Base-by-base conservation (phyloP, 345 rosid species). In the Dipteronia sinensis region DNA sequence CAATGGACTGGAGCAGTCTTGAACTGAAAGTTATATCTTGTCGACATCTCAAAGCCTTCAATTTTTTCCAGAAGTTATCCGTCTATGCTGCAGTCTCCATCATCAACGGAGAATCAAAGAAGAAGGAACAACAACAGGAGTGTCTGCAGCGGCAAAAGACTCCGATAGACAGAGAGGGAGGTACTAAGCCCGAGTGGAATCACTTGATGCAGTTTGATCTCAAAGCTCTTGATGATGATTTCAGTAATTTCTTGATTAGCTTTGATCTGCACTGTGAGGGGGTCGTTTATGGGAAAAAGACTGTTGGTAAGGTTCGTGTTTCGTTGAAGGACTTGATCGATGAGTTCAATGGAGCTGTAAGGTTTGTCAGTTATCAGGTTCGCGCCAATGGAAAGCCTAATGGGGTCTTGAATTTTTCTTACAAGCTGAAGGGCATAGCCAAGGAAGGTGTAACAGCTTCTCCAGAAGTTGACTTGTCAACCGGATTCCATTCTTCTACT, bases 121-220 rank as follows among this genome's bases (percentile, higher is more conserved):
- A 71, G 75, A 72, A 79, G 17, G 53, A 73, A 7, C 73, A 74
- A 34, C 75, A 70, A 20, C 76, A 65, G 9, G 59, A 71, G n/a
- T 25, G 38, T 34, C 51, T 78, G 74, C 86, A 77, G 75, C 78
- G 66, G 25, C 84, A 88, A 29, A 83, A 81, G 76, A 83, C 90
- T 22, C 73, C 66, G 0, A 71, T 70, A 16, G 79, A 79, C 70
- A 77, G 75, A 70, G 76, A 46, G n/a, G 85, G 90, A 16, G 83
- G 82, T 6, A 44, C 78, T 31, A 84, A 84, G 71, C 92, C 90
- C 0, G 83, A 83, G 65, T 88, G 92, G 90, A 88, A 86, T 68
- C 84, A 88, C 58, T 7, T 44, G 12, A 38, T 89, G 80, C 46
- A 65, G 42, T 81, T 89, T 68, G 84, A 89, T 78, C 83, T 89